These are phyloP conservation scores for Cylindrotheca closterium DNA, from an alignment of 108 stramenopile genomes.

Conservation along the genomic window DNA sequence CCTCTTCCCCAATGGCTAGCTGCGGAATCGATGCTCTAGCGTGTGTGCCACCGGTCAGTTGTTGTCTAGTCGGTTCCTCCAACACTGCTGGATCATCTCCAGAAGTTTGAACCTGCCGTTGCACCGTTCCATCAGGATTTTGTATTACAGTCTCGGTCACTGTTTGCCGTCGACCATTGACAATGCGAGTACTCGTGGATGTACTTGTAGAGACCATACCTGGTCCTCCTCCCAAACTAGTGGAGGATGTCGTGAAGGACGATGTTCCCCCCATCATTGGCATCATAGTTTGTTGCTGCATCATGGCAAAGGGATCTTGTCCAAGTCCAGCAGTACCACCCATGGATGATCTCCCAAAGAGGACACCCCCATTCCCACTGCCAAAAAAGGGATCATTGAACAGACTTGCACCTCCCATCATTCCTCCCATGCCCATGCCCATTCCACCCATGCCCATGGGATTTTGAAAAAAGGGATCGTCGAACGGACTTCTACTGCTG, in stretches of 20 bases:
- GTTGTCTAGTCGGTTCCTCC: too few relatives aligned
- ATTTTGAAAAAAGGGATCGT: constrained; percentile 26
- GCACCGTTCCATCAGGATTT: constrained; percentile 77
- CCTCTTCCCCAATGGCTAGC: too few relatives aligned
- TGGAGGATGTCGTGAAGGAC: constrained; percentile 23
- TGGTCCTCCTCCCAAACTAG: constrained; percentile 31
- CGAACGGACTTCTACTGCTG: constrained; percentile 16
- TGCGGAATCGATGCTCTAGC: too few relatives aligned
- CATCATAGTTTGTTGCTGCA: constrained; percentile 11
- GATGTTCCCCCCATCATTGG: not conserved
- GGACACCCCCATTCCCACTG: constrained; percentile 19
- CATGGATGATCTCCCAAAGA: not conserved
- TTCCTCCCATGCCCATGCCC: constrained; percentile 1
- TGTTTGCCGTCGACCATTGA: constrained; percentile 77
- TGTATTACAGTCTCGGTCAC: constrained; percentile 68
- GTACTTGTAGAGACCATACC: constrained; percentile 17
- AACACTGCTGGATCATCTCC: too few relatives aligned
- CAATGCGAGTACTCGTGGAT: constrained; percentile 60
- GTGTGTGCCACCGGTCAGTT: not conserved
- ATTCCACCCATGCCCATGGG: constrained; percentile 15
- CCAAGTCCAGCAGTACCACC: not conserved
- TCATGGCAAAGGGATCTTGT: constrained; percentile 33
- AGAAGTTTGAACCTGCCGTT: constrained; percentile 51
- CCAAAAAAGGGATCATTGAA: constrained; percentile 60
- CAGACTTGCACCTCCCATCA: constrained; percentile 30